phyloP scores from a whole-genome alignment of 345 rosid genomes.

The Isatis tinctoria region DNA sequence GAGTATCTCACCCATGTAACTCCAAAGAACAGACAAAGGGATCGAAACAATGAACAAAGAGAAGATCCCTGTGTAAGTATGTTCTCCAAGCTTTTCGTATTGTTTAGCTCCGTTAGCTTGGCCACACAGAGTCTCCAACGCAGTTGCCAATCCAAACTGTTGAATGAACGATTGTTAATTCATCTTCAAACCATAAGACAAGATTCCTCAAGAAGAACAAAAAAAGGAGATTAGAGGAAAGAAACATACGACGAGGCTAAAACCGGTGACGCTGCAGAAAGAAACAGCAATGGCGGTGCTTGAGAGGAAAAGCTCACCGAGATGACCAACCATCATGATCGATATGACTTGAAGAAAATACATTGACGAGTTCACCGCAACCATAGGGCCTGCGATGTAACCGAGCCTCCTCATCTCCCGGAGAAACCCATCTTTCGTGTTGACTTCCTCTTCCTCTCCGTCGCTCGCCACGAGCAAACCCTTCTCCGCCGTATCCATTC shows the following conservation, averaged over 20 bases:
- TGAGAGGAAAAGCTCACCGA: slow-evolving; percentile 66
- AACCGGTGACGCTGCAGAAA: slow-evolving; percentile 67
- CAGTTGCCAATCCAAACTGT: slow-evolving; percentile 75
- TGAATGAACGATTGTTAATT: neutral
- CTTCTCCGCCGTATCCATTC: slow-evolving; percentile 35
- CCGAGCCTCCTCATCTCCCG: slow-evolving; percentile 48
- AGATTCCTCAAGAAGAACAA: neutral
- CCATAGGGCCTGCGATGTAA: slow-evolving; percentile 63
- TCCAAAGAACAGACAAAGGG: slow-evolving; percentile 59
- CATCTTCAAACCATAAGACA: neutral
- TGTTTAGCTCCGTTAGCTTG: slow-evolving; percentile 81
- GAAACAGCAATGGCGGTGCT: slow-evolving; percentile 79
- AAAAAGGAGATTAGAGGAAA: neutral
- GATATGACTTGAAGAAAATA: slow-evolving; percentile 55
- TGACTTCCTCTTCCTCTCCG: slow-evolving; percentile 6
- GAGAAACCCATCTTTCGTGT: slow-evolving; percentile 8
- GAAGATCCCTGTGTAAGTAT: slow-evolving; percentile 53
- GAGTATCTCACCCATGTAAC: slow-evolving; percentile 50
- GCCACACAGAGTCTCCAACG: slow-evolving; percentile 76
- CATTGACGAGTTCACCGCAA: slow-evolving; percentile 54
- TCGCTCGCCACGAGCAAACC: slow-evolving; percentile 18
- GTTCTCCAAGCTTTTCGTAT: slow-evolving; percentile 48
- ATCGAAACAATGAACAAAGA: slow-evolving; percentile 40
- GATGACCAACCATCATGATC: slow-evolving; percentile 80
- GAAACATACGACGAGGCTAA: slow-evolving; percentile 59